Percentiles rank a stretch among this genome's conserved stretches.
phyloP scores from a whole-genome alignment of 2,329 filamentous ascomycete genomes.

The Ceratocystis ficicola region DNA sequence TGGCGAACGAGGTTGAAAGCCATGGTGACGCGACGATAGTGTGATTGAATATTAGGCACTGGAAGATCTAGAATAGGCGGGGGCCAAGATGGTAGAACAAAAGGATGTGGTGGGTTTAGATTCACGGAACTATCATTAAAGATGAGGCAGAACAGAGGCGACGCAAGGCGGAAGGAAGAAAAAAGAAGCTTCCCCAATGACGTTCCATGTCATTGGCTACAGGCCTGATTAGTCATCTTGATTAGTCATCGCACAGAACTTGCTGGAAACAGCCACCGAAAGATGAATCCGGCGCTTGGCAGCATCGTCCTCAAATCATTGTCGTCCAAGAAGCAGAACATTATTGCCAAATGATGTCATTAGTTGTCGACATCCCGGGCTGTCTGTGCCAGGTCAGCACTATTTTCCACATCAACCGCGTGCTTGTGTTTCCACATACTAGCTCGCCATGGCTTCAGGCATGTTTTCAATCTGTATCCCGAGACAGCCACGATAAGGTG shows the following conservation, averaged over 20 bases:
- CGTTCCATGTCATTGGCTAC: constrained; percentile 12
- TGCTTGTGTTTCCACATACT: too few species aligned
- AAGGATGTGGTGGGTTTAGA: too few species aligned
- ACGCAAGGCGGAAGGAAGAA: neutral
- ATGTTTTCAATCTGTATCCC: too few species aligned
- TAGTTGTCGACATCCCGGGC: too few species aligned
- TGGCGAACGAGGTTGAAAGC: constrained; percentile 20
- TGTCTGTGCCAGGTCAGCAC: too few species aligned
- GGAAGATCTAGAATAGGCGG: neutral
- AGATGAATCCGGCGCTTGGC: neutral
- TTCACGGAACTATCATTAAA: too few species aligned
- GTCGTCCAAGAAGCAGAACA: neutral
- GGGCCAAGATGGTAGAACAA: too few species aligned
- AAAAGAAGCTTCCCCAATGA: neutral
- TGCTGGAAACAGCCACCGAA: neutral
- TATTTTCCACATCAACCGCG: too few species aligned
- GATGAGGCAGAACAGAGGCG: neutral
- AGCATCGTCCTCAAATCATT: neutral
- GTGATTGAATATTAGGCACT: neutral
- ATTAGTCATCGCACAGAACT: constrained; percentile 7
- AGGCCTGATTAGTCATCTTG: neutral
- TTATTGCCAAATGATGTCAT: neutral
- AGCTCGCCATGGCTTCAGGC: too few species aligned
- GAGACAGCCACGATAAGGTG: too few species aligned
- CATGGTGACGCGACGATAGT: constrained; percentile 13